These are phyloP conservation scores for Calonectria ilicicola DNA, from an alignment of 2,329 filamentous ascomycete species.

Conservation along the genomic window DNA sequence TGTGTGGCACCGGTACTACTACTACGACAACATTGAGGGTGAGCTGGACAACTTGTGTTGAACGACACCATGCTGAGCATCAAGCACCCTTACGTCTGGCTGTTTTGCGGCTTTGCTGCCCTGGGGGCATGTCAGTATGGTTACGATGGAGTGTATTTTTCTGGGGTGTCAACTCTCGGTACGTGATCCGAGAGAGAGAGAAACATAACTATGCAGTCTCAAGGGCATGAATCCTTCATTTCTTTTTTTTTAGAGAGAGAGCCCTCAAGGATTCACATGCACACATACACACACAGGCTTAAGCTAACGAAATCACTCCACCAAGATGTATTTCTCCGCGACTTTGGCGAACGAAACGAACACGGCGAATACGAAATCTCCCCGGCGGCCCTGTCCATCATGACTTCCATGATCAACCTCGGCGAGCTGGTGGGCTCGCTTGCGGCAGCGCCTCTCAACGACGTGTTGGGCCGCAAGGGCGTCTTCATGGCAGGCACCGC, in stretches of 20 bases:
- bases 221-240: neutral
- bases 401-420: slow-evolving; percentile 54
- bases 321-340: slow-evolving; percentile 47
- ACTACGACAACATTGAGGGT: no score
- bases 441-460: slow-evolving; percentile 51
- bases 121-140: slow-evolving; percentile 52
- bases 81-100: slow-evolving; percentile 45
- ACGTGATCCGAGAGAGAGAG: slow-evolving; percentile 7
- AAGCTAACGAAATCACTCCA: neutral
- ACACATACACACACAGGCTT: neutral
- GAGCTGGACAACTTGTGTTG: neutral
- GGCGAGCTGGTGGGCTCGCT: slow-evolving; percentile 53
- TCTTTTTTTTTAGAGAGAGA: neutral
- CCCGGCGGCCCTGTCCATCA: slow-evolving; percentile 39
- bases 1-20: no score
- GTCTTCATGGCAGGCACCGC: slow-evolving; percentile 45
- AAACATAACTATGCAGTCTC: neutral
- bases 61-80: slow-evolving; percentile 31
- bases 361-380: slow-evolving; percentile 46
- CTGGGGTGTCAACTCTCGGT: slow-evolving; percentile 49
- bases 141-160: slow-evolving; percentile 53
- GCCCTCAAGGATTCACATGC: neutral
- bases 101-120: slow-evolving; percentile 50
- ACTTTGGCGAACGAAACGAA: slow-evolving; percentile 45
- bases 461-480: slow-evolving; percentile 47